These are phyloP conservation scores for Endothia cerciana DNA, from an alignment of 2,329 filamentous ascomycete genomes.

Conservation along the genomic window DNA sequence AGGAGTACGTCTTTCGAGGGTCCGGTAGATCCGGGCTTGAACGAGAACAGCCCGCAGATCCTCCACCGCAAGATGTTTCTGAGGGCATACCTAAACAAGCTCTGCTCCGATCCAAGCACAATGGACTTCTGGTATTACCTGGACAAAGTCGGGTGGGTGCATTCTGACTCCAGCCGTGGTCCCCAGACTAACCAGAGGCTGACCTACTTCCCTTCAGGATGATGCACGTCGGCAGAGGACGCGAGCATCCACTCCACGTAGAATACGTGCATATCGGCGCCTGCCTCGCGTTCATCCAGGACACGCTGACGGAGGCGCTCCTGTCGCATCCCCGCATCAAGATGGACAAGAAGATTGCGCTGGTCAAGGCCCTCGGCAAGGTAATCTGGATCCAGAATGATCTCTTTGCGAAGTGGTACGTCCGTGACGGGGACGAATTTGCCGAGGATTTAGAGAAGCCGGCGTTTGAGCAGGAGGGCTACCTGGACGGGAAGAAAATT, in stretches of 20 bases:
- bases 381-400: conserved; percentile 90
- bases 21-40: conserved; percentile 64
- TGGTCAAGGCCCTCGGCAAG: conserved; percentile 77
- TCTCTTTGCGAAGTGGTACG: conserved; percentile 82
- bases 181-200: neutral
- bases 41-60: conserved; percentile 75
- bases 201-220: conserved; percentile 48
- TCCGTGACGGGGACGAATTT: conserved; percentile 69
- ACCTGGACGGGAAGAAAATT: conserved; percentile 65
- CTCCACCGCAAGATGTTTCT: conserved; percentile 77
- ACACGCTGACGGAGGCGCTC: conserved; percentile 76
- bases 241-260: conserved; percentile 73
- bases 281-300: conserved; percentile 75
- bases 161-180: neutral
- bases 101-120: conserved; percentile 74
- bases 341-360: conserved; percentile 69
- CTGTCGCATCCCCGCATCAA: conserved; percentile 70
- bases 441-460: conserved; percentile 49
- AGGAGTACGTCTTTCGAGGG: conserved; percentile 67
- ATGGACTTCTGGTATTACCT: conserved; percentile 85
- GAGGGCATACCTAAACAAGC: conserved; percentile 73
- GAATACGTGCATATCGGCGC: conserved; percentile 80
- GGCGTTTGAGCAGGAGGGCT: conserved; percentile 64
- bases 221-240: conserved; percentile 80
- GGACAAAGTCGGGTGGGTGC: conserved; percentile 74